Evolutionary conservation across 306 rosid genomes (phyloP).

Genomic region (Ammopiptanthus mongolicus): DNA sequence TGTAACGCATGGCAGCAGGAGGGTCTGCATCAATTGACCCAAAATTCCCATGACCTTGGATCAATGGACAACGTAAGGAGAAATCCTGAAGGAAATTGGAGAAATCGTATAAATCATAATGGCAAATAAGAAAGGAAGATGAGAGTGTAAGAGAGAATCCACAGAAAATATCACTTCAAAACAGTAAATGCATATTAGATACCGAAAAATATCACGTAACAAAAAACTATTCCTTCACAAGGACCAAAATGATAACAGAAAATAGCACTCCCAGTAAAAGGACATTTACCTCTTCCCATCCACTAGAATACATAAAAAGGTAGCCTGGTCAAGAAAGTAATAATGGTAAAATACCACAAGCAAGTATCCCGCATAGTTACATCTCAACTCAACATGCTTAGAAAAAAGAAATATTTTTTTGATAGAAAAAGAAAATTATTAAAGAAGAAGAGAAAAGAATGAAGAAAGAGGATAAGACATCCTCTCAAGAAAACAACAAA

Average conservation of each 20-base stretch:
- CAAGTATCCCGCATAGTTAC: neutral
- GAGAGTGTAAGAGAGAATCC: neutral
- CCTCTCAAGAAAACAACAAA: no score
- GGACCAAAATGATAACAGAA: neutral
- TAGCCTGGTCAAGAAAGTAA: neutral
- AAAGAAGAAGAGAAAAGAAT: no score
- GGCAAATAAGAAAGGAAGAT: neutral
- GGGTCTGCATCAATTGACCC: conserved; percentile 98
- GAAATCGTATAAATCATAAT: neutral
- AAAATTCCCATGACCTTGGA: conserved; percentile 97
- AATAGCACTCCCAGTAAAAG: neutral
- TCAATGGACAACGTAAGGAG: conserved; percentile 75
- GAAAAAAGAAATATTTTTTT: neutral
- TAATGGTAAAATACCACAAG: neutral
- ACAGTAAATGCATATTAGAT: neutral
- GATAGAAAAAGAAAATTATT: neutral
- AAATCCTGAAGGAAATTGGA: conserved; percentile 59
- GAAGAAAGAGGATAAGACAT: no score
- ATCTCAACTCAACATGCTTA: neutral
- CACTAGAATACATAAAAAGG: neutral
- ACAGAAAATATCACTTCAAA: neutral
- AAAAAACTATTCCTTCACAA: neutral
- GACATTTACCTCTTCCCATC: neutral
- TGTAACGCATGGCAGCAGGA: conserved; percentile 99
- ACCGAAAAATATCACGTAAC: neutral